Evolutionary conservation across 2,329 filamentous ascomycete species (phyloP), one percentile per base, ranked within the genome.

Genomic region (Pseudofabraea citricarpa): DNA sequence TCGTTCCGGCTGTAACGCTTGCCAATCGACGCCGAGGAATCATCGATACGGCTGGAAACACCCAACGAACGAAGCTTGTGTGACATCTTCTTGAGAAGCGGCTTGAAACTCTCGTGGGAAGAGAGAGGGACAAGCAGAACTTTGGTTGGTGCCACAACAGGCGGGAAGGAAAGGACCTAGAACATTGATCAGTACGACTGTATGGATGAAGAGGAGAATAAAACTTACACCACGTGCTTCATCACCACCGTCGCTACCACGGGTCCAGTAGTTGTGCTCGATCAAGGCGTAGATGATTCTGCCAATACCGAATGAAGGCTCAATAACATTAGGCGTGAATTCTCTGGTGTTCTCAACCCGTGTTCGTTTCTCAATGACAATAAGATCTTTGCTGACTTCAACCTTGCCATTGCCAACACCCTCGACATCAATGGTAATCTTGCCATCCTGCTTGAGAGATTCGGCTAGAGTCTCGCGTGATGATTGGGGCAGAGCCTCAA

Each of bases 241-340:
- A 54, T 91, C 87, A 50, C 79, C 83, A 53, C 82, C 83, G 40
- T 81, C 78, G 47, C 64, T 74, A 43, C 64, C 74, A 52, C 93
- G 86, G 42, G 83, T 88, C 91, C 93, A 98, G 78, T 90, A 98
- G 64, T 79, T 83, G 69, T 98, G 93, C 72, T 98, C 93, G 62
- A 95, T 86, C 58, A 98, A 72, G 48, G 86, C 83, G 73, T 95
- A 97, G 46, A 97, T 73, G 50, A 97, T 96, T 57, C 91, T 82
- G 47, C 91, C 93, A 60, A 97, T 95, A 73, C 91, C 91, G 59
- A 97, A 98, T 1, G 91, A 97, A 2, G 91, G 93, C 71, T 98
- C 93, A 56, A 97, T 94, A 37, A 95, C 90, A 62, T 96, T 96
- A 47, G 91, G 91, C 1, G 85, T 94, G 71, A 88, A 98, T 64